A percentile compares a stretch with the other conserved stretches of the same genome.
These are phyloP conservation scores for Boletus edulis DNA, from an alignment of 768 basidiomycete genomes.

Conservation along the genomic window DNA sequence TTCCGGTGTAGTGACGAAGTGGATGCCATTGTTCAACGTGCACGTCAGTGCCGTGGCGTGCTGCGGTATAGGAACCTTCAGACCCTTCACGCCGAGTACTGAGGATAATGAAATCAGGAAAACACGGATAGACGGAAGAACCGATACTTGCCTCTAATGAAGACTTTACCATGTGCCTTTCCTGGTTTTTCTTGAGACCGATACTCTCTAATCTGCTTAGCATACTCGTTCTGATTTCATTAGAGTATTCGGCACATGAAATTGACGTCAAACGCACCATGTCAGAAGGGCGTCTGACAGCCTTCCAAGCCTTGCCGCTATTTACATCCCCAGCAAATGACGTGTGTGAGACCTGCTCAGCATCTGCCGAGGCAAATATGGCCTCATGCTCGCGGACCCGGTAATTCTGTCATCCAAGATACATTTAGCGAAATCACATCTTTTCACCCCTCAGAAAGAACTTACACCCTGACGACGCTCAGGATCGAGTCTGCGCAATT, in stretches of 20 bases:
- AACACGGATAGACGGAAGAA: not conserved
- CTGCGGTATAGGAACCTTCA: conserved; percentile 77
- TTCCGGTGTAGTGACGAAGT: conserved; percentile 90
- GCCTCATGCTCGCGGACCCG: conserved; percentile 76
- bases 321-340: conserved; percentile 80
- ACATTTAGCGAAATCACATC: not conserved
- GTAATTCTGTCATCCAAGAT: conserved; percentile 56
- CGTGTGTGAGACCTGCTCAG: conserved; percentile 69
- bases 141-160: conserved; percentile 72
- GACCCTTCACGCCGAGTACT: conserved; percentile 76
- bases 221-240: conserved; percentile 80
- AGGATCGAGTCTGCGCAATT: conserved; percentile 57
- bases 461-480: conserved; percentile 28
- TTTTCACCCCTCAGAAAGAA: not conserved
- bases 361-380: conserved; percentile 78
- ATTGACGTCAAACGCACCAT: conserved; percentile 58
- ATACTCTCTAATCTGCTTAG: conserved; percentile 84
- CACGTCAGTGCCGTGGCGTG: conserved; percentile 75
- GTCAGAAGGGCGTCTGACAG: conserved; percentile 86
- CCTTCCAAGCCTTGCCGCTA: conserved; percentile 78
- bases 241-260: not conserved
- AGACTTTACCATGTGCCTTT: conserved; percentile 89
- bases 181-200: conserved; percentile 72
- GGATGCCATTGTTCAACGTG: conserved; percentile 95
- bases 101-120: not conserved